phyloP scores from a whole-genome alignment of 208 protist species.

The Trichomonas vaginalis region DNA sequence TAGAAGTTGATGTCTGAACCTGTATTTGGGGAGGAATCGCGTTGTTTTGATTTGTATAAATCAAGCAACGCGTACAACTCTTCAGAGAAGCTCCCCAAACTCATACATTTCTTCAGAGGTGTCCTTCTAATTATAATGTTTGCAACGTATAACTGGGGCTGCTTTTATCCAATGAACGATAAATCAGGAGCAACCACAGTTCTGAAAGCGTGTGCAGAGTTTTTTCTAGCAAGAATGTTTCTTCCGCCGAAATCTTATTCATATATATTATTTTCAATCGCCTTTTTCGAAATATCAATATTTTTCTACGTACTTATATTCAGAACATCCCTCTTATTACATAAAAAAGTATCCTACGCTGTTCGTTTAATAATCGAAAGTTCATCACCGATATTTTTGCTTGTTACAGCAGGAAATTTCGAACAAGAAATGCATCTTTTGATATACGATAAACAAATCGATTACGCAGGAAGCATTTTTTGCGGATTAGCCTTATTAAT shows the following conservation, averaged over 20 bases:
- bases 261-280: not conserved
- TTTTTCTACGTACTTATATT: not conserved
- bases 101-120: not conserved
- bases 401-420: not conserved
- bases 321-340: not conserved
- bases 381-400: not conserved
- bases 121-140: not conserved
- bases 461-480: not conserved
- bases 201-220: not conserved
- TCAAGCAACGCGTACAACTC: not conserved
- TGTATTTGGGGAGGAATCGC: not conserved
- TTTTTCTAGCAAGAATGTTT: not conserved
- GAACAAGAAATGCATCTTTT: not conserved
- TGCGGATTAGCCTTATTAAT: not conserved
- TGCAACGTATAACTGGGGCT: not conserved
- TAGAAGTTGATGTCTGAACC: not conserved
- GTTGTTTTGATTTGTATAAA: not conserved
- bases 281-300: not conserved
- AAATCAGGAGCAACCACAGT: not conserved
- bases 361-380: not conserved
- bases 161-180: not conserved
- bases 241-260: not conserved
- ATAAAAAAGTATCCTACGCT: not conserved
- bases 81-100: not conserved
- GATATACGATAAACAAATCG: not conserved